Percentiles rank a stretch among this genome's conserved stretches.
These are phyloP conservation scores for Hysterium pulicare DNA, from an alignment of 2,329 filamentous ascomycete genomes.

Conservation along the genomic window DNA sequence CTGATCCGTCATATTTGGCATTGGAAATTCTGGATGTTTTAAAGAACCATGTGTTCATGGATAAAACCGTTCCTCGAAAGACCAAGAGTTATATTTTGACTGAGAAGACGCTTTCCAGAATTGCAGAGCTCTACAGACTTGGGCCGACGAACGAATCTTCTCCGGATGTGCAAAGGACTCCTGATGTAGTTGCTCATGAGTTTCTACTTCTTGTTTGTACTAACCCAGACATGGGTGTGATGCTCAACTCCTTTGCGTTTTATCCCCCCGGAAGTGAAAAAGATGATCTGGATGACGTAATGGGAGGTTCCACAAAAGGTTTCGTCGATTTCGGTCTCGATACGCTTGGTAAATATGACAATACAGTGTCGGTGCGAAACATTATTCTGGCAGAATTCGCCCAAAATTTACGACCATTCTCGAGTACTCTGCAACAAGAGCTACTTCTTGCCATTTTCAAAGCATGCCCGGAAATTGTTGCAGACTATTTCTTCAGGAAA, in stretches of 20 bases:
- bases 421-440: conserved; percentile 75
- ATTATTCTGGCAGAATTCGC: conserved; percentile 74
- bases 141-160: conserved; percentile 47
- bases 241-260: conserved; percentile 75
- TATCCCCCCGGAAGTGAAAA: conserved; percentile 71
- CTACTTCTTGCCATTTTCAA: conserved; percentile 76
- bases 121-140: conserved; percentile 45
- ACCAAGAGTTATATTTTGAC: conserved; percentile 75
- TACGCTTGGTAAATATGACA: conserved; percentile 66
- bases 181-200: conserved; percentile 68
- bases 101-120: conserved; percentile 66
- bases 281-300: conserved; percentile 44
- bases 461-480: conserved; percentile 78
- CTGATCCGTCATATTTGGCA: conserved; percentile 73
- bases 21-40: conserved; percentile 70
- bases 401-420: conserved; percentile 77
- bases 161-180: conserved; percentile 46
- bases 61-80: conserved; percentile 68
- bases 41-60: conserved; percentile 68
- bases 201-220: conserved; percentile 77
- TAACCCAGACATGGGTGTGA: conserved; percentile 65
- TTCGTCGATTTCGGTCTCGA: conserved; percentile 65
- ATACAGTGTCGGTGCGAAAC: conserved; percentile 73
- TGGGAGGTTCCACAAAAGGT: conserved; percentile 43
- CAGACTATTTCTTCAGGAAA: conserved; percentile 81